A percentile compares a stretch with the other conserved stretches of the same genome.
These are phyloP conservation scores for Asterella californica DNA, from an alignment of 225 moss, liverwort and hornwort genomes.

Conservation along the genomic window DNA sequence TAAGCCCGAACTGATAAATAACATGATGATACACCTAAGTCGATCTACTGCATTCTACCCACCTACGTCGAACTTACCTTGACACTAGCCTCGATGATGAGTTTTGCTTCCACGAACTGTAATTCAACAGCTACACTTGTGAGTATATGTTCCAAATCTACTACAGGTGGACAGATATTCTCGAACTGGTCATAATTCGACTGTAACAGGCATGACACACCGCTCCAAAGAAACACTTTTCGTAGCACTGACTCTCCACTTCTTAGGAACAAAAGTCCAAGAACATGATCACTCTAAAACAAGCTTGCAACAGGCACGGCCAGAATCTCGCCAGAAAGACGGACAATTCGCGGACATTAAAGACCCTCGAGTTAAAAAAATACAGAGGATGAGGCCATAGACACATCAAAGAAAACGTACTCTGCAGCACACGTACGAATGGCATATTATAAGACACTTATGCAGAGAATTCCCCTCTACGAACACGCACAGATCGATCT, in stretches of 20 bases:
- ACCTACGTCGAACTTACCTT: conserved; percentile 26
- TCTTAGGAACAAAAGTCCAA: not conserved
- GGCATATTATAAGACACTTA: not conserved
- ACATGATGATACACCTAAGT: not conserved
- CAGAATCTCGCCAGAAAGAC: not conserved
- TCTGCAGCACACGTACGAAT: not conserved
- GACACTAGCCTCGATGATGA: conserved; percentile 46
- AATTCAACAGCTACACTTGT: conserved; percentile 5
- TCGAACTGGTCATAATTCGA: not conserved
- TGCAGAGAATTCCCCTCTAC: not conserved
- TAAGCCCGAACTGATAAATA: not conserved
- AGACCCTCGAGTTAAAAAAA: no score
- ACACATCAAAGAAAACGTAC: no score
- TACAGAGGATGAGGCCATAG: no score
- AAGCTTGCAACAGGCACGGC: not conserved
- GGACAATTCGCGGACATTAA: no score
- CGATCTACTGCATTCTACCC: not conserved
- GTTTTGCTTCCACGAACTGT: conserved; percentile 53
- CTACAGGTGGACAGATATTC: not conserved
- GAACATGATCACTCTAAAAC: not conserved
- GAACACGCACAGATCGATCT: not conserved
- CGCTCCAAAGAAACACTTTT: not conserved
- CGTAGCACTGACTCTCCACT: not conserved
- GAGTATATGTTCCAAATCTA: not conserved
- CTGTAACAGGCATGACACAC: not conserved